Conservation (phyloP, 2,329 filamentous ascomycete genomes). For the Xylariaceae sp. region DNA sequence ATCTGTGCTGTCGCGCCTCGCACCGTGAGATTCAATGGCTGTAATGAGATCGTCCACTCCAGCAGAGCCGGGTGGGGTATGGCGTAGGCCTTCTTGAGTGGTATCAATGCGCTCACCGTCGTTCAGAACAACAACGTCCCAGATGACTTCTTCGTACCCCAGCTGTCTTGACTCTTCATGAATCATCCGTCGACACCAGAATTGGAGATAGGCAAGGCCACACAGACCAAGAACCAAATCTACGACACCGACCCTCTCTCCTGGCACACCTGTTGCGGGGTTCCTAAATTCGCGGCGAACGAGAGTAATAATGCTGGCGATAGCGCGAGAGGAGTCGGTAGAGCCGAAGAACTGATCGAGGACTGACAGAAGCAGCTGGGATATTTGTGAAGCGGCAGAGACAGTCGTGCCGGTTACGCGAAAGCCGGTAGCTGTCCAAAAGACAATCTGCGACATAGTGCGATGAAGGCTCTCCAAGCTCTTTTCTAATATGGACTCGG, state of each 20-base stretch:
- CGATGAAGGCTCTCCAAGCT: conserved; percentile 55
- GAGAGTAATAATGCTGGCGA: conserved; percentile 62
- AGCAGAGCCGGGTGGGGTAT: conserved; percentile 19
- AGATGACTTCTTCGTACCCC: conserved; percentile 54
- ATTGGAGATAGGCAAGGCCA: conserved; percentile 59
- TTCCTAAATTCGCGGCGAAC: conserved; percentile 62
- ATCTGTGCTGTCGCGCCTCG: conserved; percentile 20
- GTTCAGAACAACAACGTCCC: conserved; percentile 63
- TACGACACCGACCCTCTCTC: conserved; percentile 56
- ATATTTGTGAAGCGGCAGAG: conserved; percentile 51
- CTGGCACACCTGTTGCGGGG: conserved; percentile 54
- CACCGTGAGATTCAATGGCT: conserved; percentile 34
- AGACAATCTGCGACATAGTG: conserved; percentile 55
- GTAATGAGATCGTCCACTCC: conserved; percentile 30
- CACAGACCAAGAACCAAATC: conserved; percentile 60
- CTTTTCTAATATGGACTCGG: conserved; percentile 53
- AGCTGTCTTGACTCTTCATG: conserved; percentile 47
- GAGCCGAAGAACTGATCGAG: conserved; percentile 64
- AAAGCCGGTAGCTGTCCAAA: conserved; percentile 59
- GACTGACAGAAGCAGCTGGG: conserved; percentile 54
- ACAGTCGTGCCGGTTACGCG: conserved; percentile 54
- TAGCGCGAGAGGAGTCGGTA: conserved; percentile 65
- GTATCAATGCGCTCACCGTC: conserved; percentile 57
- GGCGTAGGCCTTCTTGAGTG: conserved; percentile 34
- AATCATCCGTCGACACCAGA: conserved; percentile 48